Conservation (phyloP, 2,329 filamentous ascomycete genomes). For the Aspergillus sp. region DNA sequence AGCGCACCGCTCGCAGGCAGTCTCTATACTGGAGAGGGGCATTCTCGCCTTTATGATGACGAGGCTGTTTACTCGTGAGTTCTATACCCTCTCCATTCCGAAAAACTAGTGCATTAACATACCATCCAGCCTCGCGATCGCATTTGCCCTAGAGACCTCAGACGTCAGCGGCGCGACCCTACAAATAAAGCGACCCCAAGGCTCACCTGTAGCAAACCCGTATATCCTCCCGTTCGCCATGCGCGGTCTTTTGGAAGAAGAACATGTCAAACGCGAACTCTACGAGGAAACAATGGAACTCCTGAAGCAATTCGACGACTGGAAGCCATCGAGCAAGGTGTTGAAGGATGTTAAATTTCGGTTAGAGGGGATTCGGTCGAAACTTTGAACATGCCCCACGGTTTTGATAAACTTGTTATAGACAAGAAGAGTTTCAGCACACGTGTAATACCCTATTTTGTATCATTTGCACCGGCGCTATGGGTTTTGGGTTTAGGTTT, state of each 20-base stretch:
- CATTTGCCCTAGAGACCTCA: slow-evolving; percentile 67
- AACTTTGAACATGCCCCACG: slow-evolving; percentile 46
- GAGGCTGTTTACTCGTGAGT: slow-evolving; percentile 69
- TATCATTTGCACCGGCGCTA: neutral
- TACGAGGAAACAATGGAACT: slow-evolving; percentile 69
- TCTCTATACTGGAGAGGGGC: slow-evolving; percentile 84
- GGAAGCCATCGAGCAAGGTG: slow-evolving; percentile 84
- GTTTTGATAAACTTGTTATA: neutral
- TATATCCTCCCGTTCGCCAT: slow-evolving; percentile 94
- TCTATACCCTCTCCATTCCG: neutral
- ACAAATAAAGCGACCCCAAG: slow-evolving; percentile 46
- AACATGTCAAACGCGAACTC: slow-evolving; percentile 76
- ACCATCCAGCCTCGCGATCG: slow-evolving; percentile 54
- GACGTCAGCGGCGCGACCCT: slow-evolving; percentile 43
- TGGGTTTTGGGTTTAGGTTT: neutral
- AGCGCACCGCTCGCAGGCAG: slow-evolving; percentile 83
- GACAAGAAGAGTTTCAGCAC: neutral
- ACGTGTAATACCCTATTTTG: neutral
- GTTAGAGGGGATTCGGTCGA: slow-evolving; percentile 83
- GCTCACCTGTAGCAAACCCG: slow-evolving; percentile 56
- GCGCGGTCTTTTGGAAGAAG: slow-evolving; percentile 85
- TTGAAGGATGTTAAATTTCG: slow-evolving; percentile 94
- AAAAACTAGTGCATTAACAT: slow-evolving; percentile 4
- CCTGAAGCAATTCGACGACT: slow-evolving; percentile 83
- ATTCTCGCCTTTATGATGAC: slow-evolving; percentile 90